These are phyloP conservation scores for Ilex paraguariensis DNA, from an alignment of 305 asterid genomes.

Conservation along the genomic window DNA sequence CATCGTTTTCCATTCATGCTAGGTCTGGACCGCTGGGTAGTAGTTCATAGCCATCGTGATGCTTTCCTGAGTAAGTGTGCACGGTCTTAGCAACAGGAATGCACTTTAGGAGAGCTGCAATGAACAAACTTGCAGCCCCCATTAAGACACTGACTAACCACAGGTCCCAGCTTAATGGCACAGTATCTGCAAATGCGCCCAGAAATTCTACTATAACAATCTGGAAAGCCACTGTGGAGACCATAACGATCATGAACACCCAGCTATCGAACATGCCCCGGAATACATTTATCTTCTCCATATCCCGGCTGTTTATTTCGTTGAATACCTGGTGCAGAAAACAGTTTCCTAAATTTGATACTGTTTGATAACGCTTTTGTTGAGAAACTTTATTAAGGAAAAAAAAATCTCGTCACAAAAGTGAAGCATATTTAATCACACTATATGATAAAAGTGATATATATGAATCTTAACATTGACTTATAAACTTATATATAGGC, in stretches of 20 bases:
- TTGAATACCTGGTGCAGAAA: conserved; percentile 47
- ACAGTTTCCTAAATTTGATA: too few species aligned
- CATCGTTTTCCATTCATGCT: conserved; percentile 27
- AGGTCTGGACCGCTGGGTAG: conserved; percentile 65
- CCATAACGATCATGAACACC: conserved; percentile 46
- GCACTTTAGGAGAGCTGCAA: conserved; percentile 50
- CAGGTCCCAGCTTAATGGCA: conserved; percentile 40
- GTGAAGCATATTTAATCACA: too few species aligned
- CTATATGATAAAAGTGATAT: too few species aligned
- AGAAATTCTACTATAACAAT: conserved; percentile 49
- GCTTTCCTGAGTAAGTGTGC: conserved; percentile 8
- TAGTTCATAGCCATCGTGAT: conserved; percentile 58
- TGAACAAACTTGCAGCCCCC: conserved; percentile 41
- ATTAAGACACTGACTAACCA: conserved; percentile 51
- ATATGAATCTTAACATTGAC: too few species aligned
- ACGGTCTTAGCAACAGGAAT: conserved; percentile 40
- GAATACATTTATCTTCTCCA: conserved; percentile 68
- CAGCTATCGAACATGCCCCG: conserved; percentile 54
- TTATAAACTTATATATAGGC: too few species aligned
- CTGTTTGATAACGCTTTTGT: too few species aligned
- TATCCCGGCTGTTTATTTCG: conserved; percentile 75
- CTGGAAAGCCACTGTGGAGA: conserved; percentile 58
- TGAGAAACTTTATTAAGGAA: too few species aligned
- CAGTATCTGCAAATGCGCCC: conserved; percentile 55
- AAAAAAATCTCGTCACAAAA: too few species aligned